These are phyloP conservation scores for Teunomyces tritomae DNA, from an alignment of 805 yeast species.

Conservation along the genomic window DNA sequence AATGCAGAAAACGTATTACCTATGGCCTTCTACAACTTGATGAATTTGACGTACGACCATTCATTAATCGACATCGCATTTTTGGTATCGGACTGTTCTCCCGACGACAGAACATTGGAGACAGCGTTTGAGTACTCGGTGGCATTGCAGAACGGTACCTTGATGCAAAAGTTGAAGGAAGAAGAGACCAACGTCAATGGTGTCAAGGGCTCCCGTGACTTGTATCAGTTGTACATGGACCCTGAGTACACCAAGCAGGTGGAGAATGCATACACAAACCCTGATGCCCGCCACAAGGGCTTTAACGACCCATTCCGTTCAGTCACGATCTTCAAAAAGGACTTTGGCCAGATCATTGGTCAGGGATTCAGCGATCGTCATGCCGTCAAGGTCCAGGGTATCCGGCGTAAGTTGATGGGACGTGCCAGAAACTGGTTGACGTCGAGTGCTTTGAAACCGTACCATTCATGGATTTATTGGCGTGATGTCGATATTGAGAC, in stretches of 20 bases:
- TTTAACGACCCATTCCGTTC: constrained; percentile 72
- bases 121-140: constrained; percentile 62
- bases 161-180: constrained; percentile 46
- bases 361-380: constrained; percentile 84
- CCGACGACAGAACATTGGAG: constrained; percentile 63
- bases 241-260: constrained; percentile 55
- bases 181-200: constrained; percentile 37
- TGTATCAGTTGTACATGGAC: constrained; percentile 71
- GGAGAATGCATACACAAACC: constrained; percentile 58
- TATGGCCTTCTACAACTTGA: constrained; percentile 77
- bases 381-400: constrained; percentile 82
- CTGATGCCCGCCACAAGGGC: constrained; percentile 53
- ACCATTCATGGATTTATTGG: constrained; percentile 92
- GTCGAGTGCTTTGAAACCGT: constrained; percentile 69
- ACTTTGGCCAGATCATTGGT: constrained; percentile 81
- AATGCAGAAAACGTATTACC: constrained; percentile 78
- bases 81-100: constrained; percentile 75
- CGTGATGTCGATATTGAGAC: constrained; percentile 83
- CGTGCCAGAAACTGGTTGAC: constrained; percentile 84
- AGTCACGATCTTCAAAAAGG: constrained; percentile 75
- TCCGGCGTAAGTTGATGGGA: constrained; percentile 81
- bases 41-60: constrained; percentile 86
- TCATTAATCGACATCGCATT: constrained; percentile 75
- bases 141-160: constrained; percentile 68
- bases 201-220: constrained; percentile 55